Base-by-base conservation (phyloP, 2,329 filamentous ascomycete genomes). In the Alternaria postmessia region DNA sequence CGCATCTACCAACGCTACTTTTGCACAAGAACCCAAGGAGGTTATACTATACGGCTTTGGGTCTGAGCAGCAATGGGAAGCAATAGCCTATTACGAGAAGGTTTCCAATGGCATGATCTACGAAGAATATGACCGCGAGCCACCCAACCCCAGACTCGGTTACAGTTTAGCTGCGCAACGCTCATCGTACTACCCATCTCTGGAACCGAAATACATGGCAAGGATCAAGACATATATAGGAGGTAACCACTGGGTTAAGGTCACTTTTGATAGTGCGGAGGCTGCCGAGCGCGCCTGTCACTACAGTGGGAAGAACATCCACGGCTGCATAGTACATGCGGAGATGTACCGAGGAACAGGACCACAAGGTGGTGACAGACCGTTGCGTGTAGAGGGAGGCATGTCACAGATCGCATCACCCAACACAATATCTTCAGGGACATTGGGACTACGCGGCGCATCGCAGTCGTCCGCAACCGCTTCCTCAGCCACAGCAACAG, bases 81-180 rank as follows among this genome's bases (percentile, higher is more conserved):
- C 93, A 34, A 89, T 98, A 69, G 89, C 91, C 68, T 92, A 92
- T 80, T 98, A 91, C 81, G 94, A 97, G 81, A 87, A 89, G 61
- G 88, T 96, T 42, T 94, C 92, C 7, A 79, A 81, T 32, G 94
- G 94, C 26, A 82, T 88, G 64, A 92, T 97, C 75, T 94, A 94
- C 79, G 94, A 98, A 81, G 94, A 97, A 80, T 98, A 98, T 79
- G 88, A 93, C 8, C 89, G 94, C 63, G 89, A 91, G 65, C 90
- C 94, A n/a, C 91, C 92, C 3, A 84, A 88, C 57, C 85, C 89
- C 63, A 86, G 90, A 59, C 94, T 91, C 81, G 91, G 81, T n/a
- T 81, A 91, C 74, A 86, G 89, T 1, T 88, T 94, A 67, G 86
- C 92, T 64, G 89, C 93, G 69, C 87, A 91, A 51, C 66, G 71